phyloP scores from a whole-genome alignment of 768 basidiomycete genomes.

The Hemileccinum impolitum region DNA sequence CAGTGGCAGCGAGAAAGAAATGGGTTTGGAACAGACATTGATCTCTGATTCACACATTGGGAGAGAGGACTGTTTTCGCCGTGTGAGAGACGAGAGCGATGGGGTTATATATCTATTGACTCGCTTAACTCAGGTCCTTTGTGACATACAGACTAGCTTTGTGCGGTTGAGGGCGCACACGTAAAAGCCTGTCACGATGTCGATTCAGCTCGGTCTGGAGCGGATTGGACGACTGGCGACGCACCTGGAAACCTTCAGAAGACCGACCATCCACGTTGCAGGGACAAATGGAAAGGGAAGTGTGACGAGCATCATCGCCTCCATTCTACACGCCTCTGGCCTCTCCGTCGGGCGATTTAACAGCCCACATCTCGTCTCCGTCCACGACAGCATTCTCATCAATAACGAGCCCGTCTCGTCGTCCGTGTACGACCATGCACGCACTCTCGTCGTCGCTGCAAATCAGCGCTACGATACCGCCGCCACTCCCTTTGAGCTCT shows the following conservation, averaged over 20 bases:
- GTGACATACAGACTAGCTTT: too few relatives aligned
- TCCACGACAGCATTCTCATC: slow-evolving; percentile 75
- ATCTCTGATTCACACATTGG: slow-evolving; percentile 19
- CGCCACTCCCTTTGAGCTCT: slow-evolving; percentile 78
- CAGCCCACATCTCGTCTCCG: slow-evolving; percentile 82
- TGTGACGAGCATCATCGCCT: slow-evolving; percentile 78
- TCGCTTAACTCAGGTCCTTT: too few relatives aligned
- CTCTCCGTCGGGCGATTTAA: slow-evolving; percentile 82
- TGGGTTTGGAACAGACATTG: slow-evolving; percentile 7
- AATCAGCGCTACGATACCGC: slow-evolving; percentile 42
- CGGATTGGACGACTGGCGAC: slow-evolving; percentile 52
- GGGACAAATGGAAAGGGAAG: slow-evolving; percentile 99
- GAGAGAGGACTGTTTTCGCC: background rate
- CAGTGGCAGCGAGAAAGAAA: background rate
- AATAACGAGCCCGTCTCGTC: slow-evolving; percentile 50
- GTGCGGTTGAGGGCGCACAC: too few relatives aligned
- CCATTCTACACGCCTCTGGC: slow-evolving; percentile 58
- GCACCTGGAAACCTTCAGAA: slow-evolving; percentile 56
- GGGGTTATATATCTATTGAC: background rate
- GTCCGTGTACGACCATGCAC: slow-evolving; percentile 45
- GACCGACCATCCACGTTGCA: slow-evolving; percentile 86
- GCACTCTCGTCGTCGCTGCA: slow-evolving; percentile 45
- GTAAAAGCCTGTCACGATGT: slow-evolving; percentile 38
- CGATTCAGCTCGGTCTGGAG: slow-evolving; percentile 66
- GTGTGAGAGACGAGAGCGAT: background rate